Evolutionary conservation across 495 filamentous ascomycete genomes (phyloP), one percentile per base, ranked within the genome.

Genomic region (Neurospora africana): DNA sequence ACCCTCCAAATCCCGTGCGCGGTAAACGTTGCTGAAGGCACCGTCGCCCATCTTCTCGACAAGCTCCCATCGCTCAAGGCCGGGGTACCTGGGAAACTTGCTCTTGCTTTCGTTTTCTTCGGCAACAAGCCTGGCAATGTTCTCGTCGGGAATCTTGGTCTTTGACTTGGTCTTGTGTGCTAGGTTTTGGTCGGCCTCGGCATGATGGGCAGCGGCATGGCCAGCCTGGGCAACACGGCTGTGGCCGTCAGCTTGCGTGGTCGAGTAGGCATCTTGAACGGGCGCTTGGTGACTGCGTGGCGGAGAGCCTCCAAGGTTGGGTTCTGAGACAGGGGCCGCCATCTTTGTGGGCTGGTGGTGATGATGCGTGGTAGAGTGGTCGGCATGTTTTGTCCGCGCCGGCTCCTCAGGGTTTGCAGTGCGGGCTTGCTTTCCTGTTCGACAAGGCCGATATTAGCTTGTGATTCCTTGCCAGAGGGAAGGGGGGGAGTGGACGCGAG

Each of bases 41-140:
- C 95, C 95, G 76, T 99, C 95, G 70, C 95, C 95, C 95, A 99
- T 99, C 86, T 99, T 99, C 81, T 98, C 94, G 44, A 97, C 7
- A 53, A 99, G 81, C 70, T 91, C 89, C 91, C 91, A 99, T 75
- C 95, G 86, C 72, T 98, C 96, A 30, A 99, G 83, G 41, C 94
- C 94, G 6, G 95, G 95, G 77, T 99, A 98, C 74, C 83, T 89
- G 36, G 96, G 95, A 79, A 98, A 89, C 78, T 94, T 96, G 72
- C 89, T 90, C 78, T 90, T 91, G 80, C 82, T 91, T 75, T 90
- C 89, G 69, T 92, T 91, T 84, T 99, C 95, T 81, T 99, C 95
- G 44, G 93, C 92, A 5, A 99, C 89, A 30, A 98, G 90, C 68
- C 90, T 88, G 76, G 93, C 92, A 61, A 98, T 86, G 71, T 91